A percentile compares a stretch with the other conserved stretches of the same genome.
These are phyloP conservation scores for Nemania diffusa DNA, from an alignment of 2,329 filamentous ascomycete species.

Conservation along the genomic window DNA sequence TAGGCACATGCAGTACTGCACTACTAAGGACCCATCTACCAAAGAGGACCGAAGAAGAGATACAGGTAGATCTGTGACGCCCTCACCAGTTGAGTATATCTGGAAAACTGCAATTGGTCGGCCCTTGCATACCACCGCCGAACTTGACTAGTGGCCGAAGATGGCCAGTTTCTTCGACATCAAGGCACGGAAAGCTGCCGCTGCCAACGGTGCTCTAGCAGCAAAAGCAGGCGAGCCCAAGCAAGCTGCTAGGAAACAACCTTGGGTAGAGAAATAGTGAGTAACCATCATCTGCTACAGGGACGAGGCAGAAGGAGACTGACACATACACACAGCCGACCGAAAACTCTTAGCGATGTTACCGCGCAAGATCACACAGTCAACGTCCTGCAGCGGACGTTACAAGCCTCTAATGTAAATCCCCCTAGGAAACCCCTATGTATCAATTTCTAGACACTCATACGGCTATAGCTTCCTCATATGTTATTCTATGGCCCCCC, in stretches of 20 bases:
- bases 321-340: constrained; percentile 71
- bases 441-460: background rate
- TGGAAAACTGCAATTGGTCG: background rate
- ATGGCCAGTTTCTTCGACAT: constrained; percentile 97
- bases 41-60: background rate
- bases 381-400: constrained; percentile 87
- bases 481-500: constrained; percentile 99
- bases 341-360: constrained; percentile 93
- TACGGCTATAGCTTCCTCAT: constrained; percentile 77
- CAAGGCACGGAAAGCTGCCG: constrained; percentile 87
- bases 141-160: constrained; percentile 3
- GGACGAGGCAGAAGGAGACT: constrained; percentile 37
- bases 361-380: constrained; percentile 98
- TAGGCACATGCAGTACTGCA: background rate
- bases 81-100: background rate
- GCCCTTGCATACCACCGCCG: background rate
- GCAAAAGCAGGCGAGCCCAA: constrained; percentile 73
- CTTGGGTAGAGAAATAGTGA: constrained; percentile 99
- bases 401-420: constrained; percentile 88
- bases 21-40: background rate
- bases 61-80: background rate
- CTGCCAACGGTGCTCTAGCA: constrained; percentile 68
- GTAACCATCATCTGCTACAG: constrained; percentile 38
- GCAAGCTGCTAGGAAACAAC: constrained; percentile 76
- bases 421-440: background rate